phyloP scores from a whole-genome alignment of 305 asterid genomes.

The Fraxinus paxiana region DNA sequence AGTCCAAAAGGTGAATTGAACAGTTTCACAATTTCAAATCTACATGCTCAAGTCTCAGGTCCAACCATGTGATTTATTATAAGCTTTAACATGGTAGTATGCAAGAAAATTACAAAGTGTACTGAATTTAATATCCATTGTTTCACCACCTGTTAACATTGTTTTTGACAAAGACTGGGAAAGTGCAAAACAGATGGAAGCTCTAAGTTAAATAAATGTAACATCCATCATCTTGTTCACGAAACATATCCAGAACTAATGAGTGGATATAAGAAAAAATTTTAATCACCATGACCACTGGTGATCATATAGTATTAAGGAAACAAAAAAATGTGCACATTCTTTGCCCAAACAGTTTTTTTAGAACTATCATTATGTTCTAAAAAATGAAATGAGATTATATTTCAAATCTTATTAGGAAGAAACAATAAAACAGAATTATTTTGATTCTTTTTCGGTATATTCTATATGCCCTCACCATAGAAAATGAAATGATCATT shows the following conservation, averaged over 20 bases:
- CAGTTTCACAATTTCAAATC: slow-evolving; percentile 13
- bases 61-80: slow-evolving; percentile 3
- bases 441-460: slow-evolving; percentile 4
- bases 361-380: neutral
- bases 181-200: slow-evolving; percentile 17
- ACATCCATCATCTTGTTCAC: slow-evolving; percentile 7
- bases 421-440: slow-evolving; percentile 8
- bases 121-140: neutral
- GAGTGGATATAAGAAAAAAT: slow-evolving; percentile 1
- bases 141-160: slow-evolving; percentile 7
- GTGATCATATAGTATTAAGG: slow-evolving; percentile 8
- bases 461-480: neutral
- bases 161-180: neutral
- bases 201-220: neutral
- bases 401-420: neutral
- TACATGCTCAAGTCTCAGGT: neutral
- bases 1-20: neutral
- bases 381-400: neutral
- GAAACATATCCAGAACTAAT: neutral
- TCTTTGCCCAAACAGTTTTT: neutral
- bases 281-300: neutral
- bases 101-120: neutral
- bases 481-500: neutral
- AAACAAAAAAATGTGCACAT: neutral
- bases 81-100: slow-evolving; percentile 3